Conservation (phyloP, 176 grass and related monocot species). For the Coix lacrymajobi region DNA sequence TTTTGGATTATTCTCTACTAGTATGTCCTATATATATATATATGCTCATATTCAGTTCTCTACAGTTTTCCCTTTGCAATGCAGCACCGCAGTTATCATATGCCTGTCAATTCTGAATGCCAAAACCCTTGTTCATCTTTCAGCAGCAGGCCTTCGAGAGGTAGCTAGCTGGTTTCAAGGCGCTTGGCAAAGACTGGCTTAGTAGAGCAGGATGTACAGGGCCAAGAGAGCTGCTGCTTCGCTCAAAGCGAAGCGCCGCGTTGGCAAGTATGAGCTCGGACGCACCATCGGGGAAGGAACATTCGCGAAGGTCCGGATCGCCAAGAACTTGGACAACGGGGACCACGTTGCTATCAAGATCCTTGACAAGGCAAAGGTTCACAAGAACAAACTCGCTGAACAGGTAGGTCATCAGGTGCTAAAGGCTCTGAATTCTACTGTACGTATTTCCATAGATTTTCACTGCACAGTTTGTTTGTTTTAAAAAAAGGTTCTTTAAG, state of each 20-base stretch:
- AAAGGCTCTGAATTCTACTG: not conserved
- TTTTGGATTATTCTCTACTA: too few relatives aligned
- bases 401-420: conserved; percentile 50
- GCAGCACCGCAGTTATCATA: not conserved
- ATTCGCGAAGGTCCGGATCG: conserved; percentile 78
- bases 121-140: not conserved
- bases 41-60: not conserved
- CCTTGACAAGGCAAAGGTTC: conserved; percentile 80
- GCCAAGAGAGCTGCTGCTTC: conserved; percentile 44
- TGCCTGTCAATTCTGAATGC: not conserved
- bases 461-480: not conserved
- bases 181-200: not conserved
- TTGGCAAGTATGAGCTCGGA: conserved; percentile 83
- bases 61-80: not conserved
- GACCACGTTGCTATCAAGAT: conserved; percentile 88
- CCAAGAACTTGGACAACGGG: conserved; percentile 56
- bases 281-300: conserved; percentile 82
- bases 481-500: not conserved
- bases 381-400: conserved; percentile 71
- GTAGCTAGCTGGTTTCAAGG: not conserved
- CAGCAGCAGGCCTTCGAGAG: not conserved
- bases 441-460: not conserved
- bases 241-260: conserved; percentile 48
- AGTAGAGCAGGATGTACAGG: conserved; percentile 37
- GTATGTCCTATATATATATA: too few relatives aligned